Base-by-base conservation (phyloP, 768 basidiomycete species). In the Tremella yokohamensis region DNA sequence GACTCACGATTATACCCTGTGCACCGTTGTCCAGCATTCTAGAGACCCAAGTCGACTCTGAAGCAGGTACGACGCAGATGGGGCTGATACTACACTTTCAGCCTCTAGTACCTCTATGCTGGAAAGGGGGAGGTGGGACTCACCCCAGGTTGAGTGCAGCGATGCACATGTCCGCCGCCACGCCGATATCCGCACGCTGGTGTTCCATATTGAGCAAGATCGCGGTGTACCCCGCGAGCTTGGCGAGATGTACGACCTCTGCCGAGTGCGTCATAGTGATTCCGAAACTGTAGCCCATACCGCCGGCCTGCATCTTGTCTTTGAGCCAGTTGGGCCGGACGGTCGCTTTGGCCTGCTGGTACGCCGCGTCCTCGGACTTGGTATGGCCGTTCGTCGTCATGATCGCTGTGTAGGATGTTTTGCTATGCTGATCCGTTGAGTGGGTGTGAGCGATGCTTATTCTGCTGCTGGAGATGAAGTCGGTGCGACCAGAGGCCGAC, bases 11-110 rank as follows among this genome's bases (percentile, higher is more conserved):
- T 1, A 59, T 59, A 20, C n/a, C 52, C 40, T 59, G 58, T 3
- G 52, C 58, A 15, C 58, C 58, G 39, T 59, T 59, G 45, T 59
- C 58, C 3, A 59, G 52, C 42, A 59, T 18, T 12, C 58, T 40
- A 0, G 58, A 59, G n/a, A 59, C 40, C 58, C 58, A 59, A 34
- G 53, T 52, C 34, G n/a, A 22, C 34, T 59, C 52, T 1, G 54
- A 18, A 0, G 58, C 53, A 18, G 58, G 58, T 0, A 59, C 44
- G 6, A 59, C 38, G 3, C 20, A 15, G 1, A 59, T 37, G 8
- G 58, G 58, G 12, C 52, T 29, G 18, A 59, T 47, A 18, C 58
- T 59, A 40, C 38, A 45, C 42, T 18, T 16, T n/a, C n/a, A 18
- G 42, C n/a, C 18, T 26, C 4, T 22, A n/a, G 3, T 6, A 8